Conservation (phyloP, 2,329 filamentous ascomycete genomes). For the Arthroderma sp. region DNA sequence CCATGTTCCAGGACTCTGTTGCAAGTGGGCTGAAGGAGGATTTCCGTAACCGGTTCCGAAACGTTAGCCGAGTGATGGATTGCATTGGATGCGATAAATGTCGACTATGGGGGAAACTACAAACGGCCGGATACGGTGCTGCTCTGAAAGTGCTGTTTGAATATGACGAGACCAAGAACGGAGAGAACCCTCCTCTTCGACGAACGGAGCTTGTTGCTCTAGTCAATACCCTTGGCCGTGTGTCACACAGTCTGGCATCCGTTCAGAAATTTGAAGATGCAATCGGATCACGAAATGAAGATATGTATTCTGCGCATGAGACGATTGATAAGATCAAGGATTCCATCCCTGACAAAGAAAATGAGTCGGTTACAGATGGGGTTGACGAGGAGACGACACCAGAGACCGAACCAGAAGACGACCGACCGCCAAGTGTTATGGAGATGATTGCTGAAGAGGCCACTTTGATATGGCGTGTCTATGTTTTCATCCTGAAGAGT, state of each 20-base stretch:
- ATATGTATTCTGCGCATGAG: background rate
- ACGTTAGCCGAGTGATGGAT: conserved; percentile 94
- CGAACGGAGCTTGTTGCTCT: conserved; percentile 88
- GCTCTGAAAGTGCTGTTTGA: conserved; percentile 95
- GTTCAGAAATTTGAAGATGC: conserved; percentile 57
- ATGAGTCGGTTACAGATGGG: conserved; percentile 21
- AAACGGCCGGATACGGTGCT: conserved; percentile 87
- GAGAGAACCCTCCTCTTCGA: conserved; percentile 58
- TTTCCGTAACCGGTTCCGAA: conserved; percentile 93
- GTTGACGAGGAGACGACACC: conserved; percentile 17
- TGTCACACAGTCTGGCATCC: conserved; percentile 67
- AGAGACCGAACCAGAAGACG: conserved; percentile 20
- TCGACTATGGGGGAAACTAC: conserved; percentile 92
- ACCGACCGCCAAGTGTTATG: conserved; percentile 33
- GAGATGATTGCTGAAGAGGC: conserved; percentile 56
- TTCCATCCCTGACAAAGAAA: conserved; percentile 12
- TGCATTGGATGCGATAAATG: conserved; percentile 99
- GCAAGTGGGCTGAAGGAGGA: conserved; percentile 78
- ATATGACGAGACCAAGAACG: conserved; percentile 57
- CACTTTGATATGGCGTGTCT: conserved; percentile 48
- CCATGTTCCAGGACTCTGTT: conserved; percentile 71
- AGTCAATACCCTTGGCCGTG: conserved; percentile 82
- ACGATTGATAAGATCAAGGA: background rate
- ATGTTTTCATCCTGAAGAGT: conserved; percentile 53
- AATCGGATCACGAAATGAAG: conserved; percentile 26